Conservation (phyloP, 1,284 basidiomycete species). For the Gastroboletus turbinatus region DNA sequence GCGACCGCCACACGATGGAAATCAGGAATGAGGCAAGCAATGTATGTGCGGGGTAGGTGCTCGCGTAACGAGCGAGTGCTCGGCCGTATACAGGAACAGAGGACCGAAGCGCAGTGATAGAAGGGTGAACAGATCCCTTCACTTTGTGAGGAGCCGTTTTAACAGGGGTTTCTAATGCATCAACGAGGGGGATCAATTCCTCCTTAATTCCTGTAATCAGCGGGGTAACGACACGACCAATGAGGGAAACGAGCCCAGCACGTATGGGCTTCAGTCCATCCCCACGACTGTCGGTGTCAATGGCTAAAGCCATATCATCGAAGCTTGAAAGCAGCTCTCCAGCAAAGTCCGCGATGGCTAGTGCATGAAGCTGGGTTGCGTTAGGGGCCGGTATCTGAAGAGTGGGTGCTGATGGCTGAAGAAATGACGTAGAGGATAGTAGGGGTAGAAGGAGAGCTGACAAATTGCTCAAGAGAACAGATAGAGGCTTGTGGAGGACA, state of each 20-base stretch:
- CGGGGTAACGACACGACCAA: conserved; percentile 64
- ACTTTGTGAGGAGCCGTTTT: conserved; percentile 36
- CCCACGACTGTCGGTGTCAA: conserved; percentile 57
- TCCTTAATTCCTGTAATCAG: conserved; percentile 59
- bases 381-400: conserved; percentile 53
- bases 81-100: conserved; percentile 61
- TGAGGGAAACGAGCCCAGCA: conserved; percentile 63
- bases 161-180: conserved; percentile 53
- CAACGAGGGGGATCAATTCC: conserved; percentile 59
- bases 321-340: conserved; percentile 71
- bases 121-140: conserved; percentile 53
- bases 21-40: conserved; percentile 68
- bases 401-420: conserved; percentile 49
- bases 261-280: conserved; percentile 66
- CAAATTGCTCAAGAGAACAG: conserved; percentile 68
- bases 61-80: conserved; percentile 56
- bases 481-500: conserved; percentile 70
- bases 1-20: conserved; percentile 66
- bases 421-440: conserved; percentile 62
- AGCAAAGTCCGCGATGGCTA: conserved; percentile 64
- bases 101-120: conserved; percentile 55
- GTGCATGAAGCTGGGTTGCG: conserved; percentile 67
- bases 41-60: conserved; percentile 52
- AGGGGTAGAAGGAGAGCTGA: conserved; percentile 65
- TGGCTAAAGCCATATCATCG: conserved; percentile 60